Evolutionary conservation across 768 basidiomycete genomes (phyloP).

Genomic region (Agrocybe praecox): DNA sequence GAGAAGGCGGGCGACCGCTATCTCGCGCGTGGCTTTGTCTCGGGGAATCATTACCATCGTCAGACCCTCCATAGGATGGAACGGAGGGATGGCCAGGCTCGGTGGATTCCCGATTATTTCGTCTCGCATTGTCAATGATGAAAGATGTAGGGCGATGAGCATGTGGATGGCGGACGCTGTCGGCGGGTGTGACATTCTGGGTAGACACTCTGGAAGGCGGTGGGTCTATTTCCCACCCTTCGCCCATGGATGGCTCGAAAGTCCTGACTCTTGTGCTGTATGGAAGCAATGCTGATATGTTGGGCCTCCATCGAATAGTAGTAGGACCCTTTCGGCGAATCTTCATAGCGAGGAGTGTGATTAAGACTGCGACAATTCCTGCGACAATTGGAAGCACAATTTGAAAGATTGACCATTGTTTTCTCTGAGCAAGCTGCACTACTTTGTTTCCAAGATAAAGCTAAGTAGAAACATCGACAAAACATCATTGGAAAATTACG

Average conservation of each 20-base stretch:
- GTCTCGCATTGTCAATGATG: neutral
- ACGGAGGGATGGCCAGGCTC: neutral
- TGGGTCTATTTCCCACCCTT: conserved; percentile 11
- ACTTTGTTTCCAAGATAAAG: neutral
- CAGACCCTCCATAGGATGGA: neutral
- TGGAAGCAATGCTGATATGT: neutral
- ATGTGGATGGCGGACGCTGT: neutral
- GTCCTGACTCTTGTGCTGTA: conserved; percentile 3
- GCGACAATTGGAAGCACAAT: conserved; percentile 20
- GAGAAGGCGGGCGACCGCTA: too few relatives aligned
- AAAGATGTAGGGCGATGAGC: neutral
- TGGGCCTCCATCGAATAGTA: neutral
- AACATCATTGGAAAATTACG: conserved; percentile 3
- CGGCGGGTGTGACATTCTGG: neutral
- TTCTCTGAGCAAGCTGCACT: neutral
- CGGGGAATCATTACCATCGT: neutral
- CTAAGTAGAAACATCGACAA: neutral
- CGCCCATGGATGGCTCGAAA: neutral
- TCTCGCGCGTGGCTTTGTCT: too few relatives aligned
- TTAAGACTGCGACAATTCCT: conserved; percentile 10
- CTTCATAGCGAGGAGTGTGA: conserved; percentile 12
- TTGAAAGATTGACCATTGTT: conserved; percentile 22
- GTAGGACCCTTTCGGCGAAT: conserved; percentile 8
- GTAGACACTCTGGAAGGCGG: neutral
- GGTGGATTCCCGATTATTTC: neutral